A percentile compares a stretch with the other conserved stretches of the same genome.
These are phyloP conservation scores for Saccharomyces hybrid DNA, from an alignment of 1,139 yeast genomes.

Conservation along the genomic window DNA sequence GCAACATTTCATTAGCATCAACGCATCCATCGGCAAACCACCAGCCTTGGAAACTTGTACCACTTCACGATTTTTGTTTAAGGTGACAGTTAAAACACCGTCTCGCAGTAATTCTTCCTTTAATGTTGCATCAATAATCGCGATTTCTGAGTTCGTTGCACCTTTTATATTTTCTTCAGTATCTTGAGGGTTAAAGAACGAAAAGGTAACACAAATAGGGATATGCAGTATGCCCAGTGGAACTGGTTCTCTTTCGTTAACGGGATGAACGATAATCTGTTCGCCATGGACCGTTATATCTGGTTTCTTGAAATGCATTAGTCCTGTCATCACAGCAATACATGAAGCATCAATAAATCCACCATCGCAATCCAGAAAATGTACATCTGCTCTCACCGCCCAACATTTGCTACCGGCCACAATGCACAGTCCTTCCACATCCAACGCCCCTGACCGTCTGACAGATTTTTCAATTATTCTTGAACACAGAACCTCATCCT, in stretches of 20 bases:
- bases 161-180: slow-evolving; percentile 65
- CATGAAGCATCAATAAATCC: slow-evolving; percentile 87
- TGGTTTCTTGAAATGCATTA: slow-evolving; percentile 76
- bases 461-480: slow-evolving; percentile 86
- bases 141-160: slow-evolving; percentile 49
- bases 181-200: slow-evolving; percentile 64
- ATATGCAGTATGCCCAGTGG: slow-evolving; percentile 78
- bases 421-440: slow-evolving; percentile 81
- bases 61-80: slow-evolving; percentile 82
- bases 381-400: slow-evolving; percentile 84
- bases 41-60: slow-evolving; percentile 90
- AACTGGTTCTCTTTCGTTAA: slow-evolving; percentile 79
- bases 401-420: slow-evolving; percentile 88
- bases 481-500: slow-evolving; percentile 71
- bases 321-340: slow-evolving; percentile 79
- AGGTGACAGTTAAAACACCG: slow-evolving; percentile 78
- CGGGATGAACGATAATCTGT: slow-evolving; percentile 57
- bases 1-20: slow-evolving; percentile 59
- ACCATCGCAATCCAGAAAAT: slow-evolving; percentile 84
- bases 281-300: slow-evolving; percentile 76
- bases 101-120: slow-evolving; percentile 72
- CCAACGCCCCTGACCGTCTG: slow-evolving; percentile 81
- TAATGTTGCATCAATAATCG: slow-evolving; percentile 67
- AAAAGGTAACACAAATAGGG: slow-evolving; percentile 83
- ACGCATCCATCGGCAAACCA: slow-evolving; percentile 77